Percentiles rank a stretch among this genome's conserved stretches.
Evolutionary conservation across 2,329 filamentous ascomycete genomes (phyloP).

Genomic region (Fusarium devonianum): DNA sequence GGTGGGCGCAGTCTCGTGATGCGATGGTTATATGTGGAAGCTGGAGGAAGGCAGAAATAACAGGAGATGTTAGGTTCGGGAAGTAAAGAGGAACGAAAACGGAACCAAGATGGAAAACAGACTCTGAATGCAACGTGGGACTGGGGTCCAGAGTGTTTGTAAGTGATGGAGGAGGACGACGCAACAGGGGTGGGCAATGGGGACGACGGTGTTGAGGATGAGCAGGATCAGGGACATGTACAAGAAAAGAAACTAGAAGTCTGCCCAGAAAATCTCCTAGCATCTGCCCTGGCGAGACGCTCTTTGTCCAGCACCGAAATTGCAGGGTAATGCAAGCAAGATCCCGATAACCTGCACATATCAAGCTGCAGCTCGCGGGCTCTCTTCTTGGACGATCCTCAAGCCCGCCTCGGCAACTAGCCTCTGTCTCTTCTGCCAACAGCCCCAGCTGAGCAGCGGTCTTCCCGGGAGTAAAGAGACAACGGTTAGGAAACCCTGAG

Average conservation of each 20-base stretch:
- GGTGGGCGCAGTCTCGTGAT: constrained; percentile 35
- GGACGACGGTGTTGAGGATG: constrained; percentile 8
- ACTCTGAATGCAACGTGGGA: constrained; percentile 23
- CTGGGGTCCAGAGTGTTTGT: constrained; percentile 26
- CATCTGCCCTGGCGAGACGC: constrained; percentile 13
- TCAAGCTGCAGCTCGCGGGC: constrained; percentile 8
- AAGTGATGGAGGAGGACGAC: constrained; percentile 16
- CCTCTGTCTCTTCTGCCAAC: not conserved
- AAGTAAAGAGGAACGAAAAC: constrained; percentile 13
- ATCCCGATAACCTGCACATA: constrained; percentile 14
- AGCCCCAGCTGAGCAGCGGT: constrained; percentile 31
- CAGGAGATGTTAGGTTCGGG: constrained; percentile 9
- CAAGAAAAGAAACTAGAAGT: constrained; percentile 28
- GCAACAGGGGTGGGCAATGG: constrained; percentile 14
- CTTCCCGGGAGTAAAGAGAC: too few species aligned
- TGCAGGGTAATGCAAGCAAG: constrained; percentile 21
- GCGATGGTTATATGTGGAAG: constrained; percentile 3
- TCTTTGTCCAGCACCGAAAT: constrained; percentile 5
- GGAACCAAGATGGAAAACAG: constrained; percentile 14
- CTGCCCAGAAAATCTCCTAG: constrained; percentile 21
- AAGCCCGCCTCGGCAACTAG: constrained; percentile 15
- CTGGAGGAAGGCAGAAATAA: not conserved
- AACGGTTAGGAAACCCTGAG: too few species aligned
- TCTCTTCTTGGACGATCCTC: constrained; percentile 15
- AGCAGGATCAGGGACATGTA: constrained; percentile 4